Base-by-base conservation (phyloP, 2,329 filamentous ascomycete species). In the Alternaria infectoria region DNA sequence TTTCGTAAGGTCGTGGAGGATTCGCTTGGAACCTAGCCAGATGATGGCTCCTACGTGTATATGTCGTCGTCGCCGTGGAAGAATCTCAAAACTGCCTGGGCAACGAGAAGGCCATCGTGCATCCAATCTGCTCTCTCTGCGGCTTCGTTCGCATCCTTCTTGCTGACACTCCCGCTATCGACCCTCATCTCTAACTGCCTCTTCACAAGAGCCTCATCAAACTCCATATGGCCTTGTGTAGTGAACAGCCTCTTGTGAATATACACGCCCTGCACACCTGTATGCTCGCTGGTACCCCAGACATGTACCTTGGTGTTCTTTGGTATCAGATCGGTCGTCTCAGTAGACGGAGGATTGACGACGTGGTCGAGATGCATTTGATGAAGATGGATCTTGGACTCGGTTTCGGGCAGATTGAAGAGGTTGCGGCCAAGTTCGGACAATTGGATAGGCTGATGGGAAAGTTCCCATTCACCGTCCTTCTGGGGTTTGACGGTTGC, bases 281-380 rank as follows among this genome's bases (percentile, higher is more conserved):
- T 84, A 61, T 83, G 80, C 9, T 81, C 80, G n/a, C 79, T 81
- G 19, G 73, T 79, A 3, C 81, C 83, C 82, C 83, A 84, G 45
- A 86, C 81, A 30, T 86, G 80, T 1, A 89, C 81, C 36, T 82
- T 80, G 0, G 81, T 79, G 4, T 76, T 79, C 0, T 77, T 6
- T 55, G 77, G 43, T 3, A 77, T 44, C 23, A 76, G 47, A 11
- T 70, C 59, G 0, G 70, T 72, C 0, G 68, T 72, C 13, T 70
- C 54, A 2, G 66, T 57, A 1, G 74, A 76, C 0, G 81, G 80
- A 6, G 77, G 62, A 11, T 73, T 68, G 0, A 78, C 73, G 6
- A 84, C 82, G 59, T 82, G 78, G 61, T 84, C 83, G 57, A 83
- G 78, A 56, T 84, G 83, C 83, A 84, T 84, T 64, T 84, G 81